Percentiles rank a stretch among this genome's conserved stretches.
These are phyloP conservation scores for Gigaspora rosea DNA, from an alignment of 192 early-diverging fungal genomes.

Conservation along the genomic window DNA sequence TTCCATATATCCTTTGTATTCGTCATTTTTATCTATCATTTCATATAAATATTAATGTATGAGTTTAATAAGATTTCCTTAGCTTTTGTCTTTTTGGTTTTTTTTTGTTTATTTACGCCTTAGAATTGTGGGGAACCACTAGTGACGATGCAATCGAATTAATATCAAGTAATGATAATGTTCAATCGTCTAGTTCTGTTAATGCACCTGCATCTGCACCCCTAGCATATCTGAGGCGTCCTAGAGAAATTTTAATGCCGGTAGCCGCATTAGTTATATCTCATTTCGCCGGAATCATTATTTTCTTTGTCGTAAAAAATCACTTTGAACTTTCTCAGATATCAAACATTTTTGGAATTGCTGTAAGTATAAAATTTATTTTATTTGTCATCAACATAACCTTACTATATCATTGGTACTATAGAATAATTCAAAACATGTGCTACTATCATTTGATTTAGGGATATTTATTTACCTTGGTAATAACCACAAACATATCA, in stretches of 20 bases:
- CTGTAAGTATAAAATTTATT: neutral
- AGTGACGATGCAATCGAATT: slow-evolving; percentile 16
- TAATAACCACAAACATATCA: slow-evolving; percentile 30
- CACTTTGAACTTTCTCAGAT: slow-evolving; percentile 2
- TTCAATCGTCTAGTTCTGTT: slow-evolving; percentile 13
- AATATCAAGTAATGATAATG: neutral
- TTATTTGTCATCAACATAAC: neutral
- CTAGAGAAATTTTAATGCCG: slow-evolving; percentile 31
- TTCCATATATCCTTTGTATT: slow-evolving; percentile 66
- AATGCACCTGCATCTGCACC: neutral
- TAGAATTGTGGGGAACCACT: slow-evolving; percentile 24
- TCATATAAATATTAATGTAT: slow-evolving; percentile 42
- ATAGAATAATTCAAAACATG: neutral
- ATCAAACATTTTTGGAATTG: slow-evolving; percentile 6
- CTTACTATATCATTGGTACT: neutral
- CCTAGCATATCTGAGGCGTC: slow-evolving; percentile 36
- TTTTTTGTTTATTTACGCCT: slow-evolving; percentile 34
- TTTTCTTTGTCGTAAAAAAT: slow-evolving; percentile 37
- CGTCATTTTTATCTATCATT: slow-evolving; percentile 45
- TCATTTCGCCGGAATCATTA: slow-evolving; percentile 38
- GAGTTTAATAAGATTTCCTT: slow-evolving; percentile 43
- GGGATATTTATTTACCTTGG: slow-evolving; percentile 31
- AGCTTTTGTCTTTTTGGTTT: neutral
- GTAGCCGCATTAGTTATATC: slow-evolving; percentile 36
- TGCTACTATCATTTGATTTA: neutral